Percentiles rank a stretch among this genome's conserved stretches.
Conservation (phyloP, 306 rosid species). For the Cucumis cinereus region DNA sequence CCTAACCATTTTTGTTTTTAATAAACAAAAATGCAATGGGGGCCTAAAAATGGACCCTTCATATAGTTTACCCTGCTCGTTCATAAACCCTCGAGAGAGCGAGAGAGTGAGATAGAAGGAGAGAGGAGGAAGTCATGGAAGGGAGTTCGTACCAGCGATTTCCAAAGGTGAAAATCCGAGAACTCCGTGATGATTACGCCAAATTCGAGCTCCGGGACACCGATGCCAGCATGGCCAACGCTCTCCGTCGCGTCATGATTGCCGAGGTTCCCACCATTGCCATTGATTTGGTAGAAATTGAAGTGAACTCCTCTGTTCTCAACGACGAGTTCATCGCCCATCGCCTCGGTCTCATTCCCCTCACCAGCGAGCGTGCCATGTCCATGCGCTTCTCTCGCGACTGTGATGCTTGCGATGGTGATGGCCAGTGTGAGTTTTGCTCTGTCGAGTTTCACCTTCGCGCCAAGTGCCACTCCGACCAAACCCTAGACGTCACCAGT, state of each 20-base stretch:
- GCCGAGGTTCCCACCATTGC: conserved; percentile 92
- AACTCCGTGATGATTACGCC: conserved; percentile 53
- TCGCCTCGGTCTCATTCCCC: conserved; percentile 83
- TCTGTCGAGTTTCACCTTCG: conserved; percentile 92
- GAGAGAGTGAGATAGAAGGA: too few species aligned
- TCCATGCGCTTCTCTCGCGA: conserved; percentile 98
- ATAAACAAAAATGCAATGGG: too few species aligned
- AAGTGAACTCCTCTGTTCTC: conserved; percentile 88
- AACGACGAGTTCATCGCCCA: conserved; percentile 94
- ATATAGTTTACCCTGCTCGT: too few species aligned
- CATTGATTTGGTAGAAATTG: conserved; percentile 86
- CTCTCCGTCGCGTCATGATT: conserved; percentile 94
- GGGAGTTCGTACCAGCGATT: conserved; percentile 69
- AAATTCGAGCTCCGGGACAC: conserved; percentile 90
- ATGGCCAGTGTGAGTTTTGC: conserved; percentile 95
- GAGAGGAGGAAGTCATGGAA: conserved; percentile 27
- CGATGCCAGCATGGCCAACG: conserved; percentile 79
- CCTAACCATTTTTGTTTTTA: too few species aligned
- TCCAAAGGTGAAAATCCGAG: conserved; percentile 78
- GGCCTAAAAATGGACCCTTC: too few species aligned
- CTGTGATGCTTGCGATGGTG: conserved; percentile 97
- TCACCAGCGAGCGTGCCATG: conserved; percentile 87
- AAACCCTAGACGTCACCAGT: conserved; percentile 78
- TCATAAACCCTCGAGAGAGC: not conserved
- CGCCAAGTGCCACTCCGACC: conserved; percentile 60